phyloP scores from a whole-genome alignment of 257 asterid species.

The Rehmannia glutinosa region DNA sequence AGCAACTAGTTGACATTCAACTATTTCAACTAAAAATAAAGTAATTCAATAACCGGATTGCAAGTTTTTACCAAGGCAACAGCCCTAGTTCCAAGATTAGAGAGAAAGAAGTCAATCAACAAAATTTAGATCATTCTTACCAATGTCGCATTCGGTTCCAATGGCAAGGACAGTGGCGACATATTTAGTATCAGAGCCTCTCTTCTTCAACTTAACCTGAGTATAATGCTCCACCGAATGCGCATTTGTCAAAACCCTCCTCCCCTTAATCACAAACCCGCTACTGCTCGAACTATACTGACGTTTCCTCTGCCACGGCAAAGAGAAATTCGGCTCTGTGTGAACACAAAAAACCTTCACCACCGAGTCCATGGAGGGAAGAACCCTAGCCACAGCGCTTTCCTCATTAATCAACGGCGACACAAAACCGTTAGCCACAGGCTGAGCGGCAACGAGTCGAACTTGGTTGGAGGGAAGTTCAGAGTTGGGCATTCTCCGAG shows the following conservation, averaged over 20 bases:
- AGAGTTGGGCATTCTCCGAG: constrained; percentile 23
- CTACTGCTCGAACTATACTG: constrained; percentile 71
- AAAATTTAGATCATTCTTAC: constrained; percentile 23
- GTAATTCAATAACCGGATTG: background rate
- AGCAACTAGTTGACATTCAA: background rate
- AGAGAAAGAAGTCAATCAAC: background rate
- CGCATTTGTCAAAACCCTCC: constrained; percentile 65
- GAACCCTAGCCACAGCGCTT: constrained; percentile 35
- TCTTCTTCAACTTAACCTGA: constrained; percentile 65
- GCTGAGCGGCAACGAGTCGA: background rate
- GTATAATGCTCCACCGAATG: constrained; percentile 73
- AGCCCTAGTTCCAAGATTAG: background rate
- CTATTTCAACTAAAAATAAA: background rate
- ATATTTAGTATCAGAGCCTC: constrained; percentile 62
- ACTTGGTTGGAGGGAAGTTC: constrained; percentile 1
- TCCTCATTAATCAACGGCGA: constrained; percentile 9
- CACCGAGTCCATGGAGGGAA: constrained; percentile 61
- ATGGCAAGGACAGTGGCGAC: constrained; percentile 61
- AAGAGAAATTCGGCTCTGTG: constrained; percentile 62
- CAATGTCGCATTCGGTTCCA: constrained; percentile 70
- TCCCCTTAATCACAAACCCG: constrained; percentile 56
- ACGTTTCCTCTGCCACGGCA: constrained; percentile 75
- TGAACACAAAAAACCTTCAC: constrained; percentile 66
- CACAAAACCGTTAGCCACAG: constrained; percentile 12
- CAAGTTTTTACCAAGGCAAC: background rate